Percentiles rank a stretch among this genome's conserved stretches.
Conservation (phyloP, 2,329 filamentous ascomycete species). For the Fusarium sp. region DNA sequence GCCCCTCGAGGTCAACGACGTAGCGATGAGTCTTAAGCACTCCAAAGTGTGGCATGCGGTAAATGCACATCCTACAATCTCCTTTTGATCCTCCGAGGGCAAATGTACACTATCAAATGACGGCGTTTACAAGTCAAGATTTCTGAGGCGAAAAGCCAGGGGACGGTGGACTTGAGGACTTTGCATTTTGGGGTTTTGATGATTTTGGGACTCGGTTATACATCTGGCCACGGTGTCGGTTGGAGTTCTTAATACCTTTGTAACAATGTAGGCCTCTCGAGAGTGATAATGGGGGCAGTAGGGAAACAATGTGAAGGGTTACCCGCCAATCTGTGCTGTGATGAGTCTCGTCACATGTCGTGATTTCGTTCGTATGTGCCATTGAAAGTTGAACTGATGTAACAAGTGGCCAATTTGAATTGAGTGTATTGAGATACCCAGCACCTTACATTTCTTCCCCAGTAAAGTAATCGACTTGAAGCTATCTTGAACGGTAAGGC, state of each 20-base stretch:
- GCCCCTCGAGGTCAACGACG: slow-evolving; percentile 53
- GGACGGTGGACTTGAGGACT: slow-evolving; percentile 42
- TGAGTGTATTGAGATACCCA: neutral
- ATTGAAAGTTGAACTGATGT: slow-evolving; percentile 2
- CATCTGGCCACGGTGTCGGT: slow-evolving; percentile 45
- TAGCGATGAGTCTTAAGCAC: slow-evolving; percentile 54
- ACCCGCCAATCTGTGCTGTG: slow-evolving; percentile 34
- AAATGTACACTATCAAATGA: slow-evolving; percentile 56
- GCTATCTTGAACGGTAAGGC: slow-evolving; percentile 16
- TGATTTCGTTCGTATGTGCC: neutral
- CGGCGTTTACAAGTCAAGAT: slow-evolving; percentile 52
- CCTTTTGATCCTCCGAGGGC: slow-evolving; percentile 47
- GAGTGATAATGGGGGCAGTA: slow-evolving; percentile 35
- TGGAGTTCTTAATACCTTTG: slow-evolving; percentile 46
- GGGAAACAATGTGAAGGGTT: slow-evolving; percentile 46
- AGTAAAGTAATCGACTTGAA: neutral
- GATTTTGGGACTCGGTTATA: slow-evolving; percentile 46
- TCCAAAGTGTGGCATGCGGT: slow-evolving; percentile 42
- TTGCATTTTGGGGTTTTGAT: slow-evolving; percentile 49
- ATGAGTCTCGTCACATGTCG: slow-evolving; percentile 20
- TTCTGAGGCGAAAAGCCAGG: slow-evolving; percentile 43
- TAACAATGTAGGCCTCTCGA: slow-evolving; percentile 43
- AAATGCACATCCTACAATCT: slow-evolving; percentile 45
- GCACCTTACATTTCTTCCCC: neutral
- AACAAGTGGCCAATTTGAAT: neutral